Percentiles rank a stretch among this genome's conserved stretches.
Conservation (phyloP, 805 yeast genomes). For the Myxozyma geophila region DNA sequence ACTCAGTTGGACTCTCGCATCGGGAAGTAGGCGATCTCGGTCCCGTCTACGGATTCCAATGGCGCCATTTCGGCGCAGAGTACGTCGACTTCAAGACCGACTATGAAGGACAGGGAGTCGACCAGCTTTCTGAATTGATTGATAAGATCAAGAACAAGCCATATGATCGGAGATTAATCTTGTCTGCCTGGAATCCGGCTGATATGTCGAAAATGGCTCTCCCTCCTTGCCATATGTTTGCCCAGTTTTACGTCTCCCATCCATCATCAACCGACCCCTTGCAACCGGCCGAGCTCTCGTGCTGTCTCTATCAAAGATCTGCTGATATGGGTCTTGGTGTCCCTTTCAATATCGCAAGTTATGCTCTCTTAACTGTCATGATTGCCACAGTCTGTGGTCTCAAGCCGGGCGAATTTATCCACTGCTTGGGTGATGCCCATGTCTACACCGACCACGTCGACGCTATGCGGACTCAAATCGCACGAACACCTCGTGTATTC, state of each 20-base stretch:
- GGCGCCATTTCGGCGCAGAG: slow-evolving; percentile 99
- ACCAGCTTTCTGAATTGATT: slow-evolving; percentile 82
- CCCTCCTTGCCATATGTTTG: slow-evolving; percentile 97
- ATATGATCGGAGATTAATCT: slow-evolving; percentile 88
- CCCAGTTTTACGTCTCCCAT: slow-evolving; percentile 91
- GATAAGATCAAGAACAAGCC: slow-evolving; percentile 84
- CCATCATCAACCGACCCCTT: slow-evolving; percentile 52
- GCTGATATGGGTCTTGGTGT: slow-evolving; percentile 99
- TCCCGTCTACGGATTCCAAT: slow-evolving; percentile 98
- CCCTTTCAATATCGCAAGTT: slow-evolving; percentile 97
- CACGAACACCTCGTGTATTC: slow-evolving; percentile 74
- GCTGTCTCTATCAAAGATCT: slow-evolving; percentile 93
- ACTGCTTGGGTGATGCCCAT: slow-evolving; percentile 96
- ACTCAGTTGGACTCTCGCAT: slow-evolving; percentile 74
- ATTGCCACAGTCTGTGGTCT: slow-evolving; percentile 92
- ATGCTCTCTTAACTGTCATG: slow-evolving; percentile 90
- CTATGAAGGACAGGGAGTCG: slow-evolving; percentile 85
- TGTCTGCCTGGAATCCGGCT: slow-evolving; percentile 99
- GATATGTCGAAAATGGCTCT: slow-evolving; percentile 93
- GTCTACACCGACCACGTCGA: slow-evolving; percentile 92
- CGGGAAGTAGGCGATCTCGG: slow-evolving; percentile 95
- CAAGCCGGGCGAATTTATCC: slow-evolving; percentile 95
- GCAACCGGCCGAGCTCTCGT: slow-evolving; percentile 71
- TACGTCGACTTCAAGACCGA: slow-evolving; percentile 85
- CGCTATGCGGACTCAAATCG: slow-evolving; percentile 79